These are phyloP conservation scores for Zelopaecilomyces penicillatus DNA, from an alignment of 2,329 filamentous ascomycete species.

Conservation along the genomic window DNA sequence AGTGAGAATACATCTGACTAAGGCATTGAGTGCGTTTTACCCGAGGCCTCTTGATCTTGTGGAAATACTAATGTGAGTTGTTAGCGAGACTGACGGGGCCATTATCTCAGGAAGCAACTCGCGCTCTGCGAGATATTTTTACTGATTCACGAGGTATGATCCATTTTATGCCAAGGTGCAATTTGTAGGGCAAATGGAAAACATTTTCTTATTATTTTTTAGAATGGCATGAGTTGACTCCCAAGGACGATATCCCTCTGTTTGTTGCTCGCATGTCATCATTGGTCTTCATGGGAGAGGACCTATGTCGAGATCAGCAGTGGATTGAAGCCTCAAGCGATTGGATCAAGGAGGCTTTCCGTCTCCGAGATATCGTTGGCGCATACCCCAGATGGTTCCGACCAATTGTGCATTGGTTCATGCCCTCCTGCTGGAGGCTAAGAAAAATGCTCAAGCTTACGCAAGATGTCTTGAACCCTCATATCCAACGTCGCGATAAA, in stretches of 20 bases:
- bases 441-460: constrained; percentile 6
- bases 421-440: constrained; percentile 9
- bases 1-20: constrained; percentile 3
- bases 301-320: constrained; percentile 12
- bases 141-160: neutral
- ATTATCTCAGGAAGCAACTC: neutral
- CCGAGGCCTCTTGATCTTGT: neutral
- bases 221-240: constrained; percentile 12
- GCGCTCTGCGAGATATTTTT: neutral
- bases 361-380: constrained; percentile 1
- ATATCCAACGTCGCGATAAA: constrained; percentile 8
- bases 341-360: constrained; percentile 5
- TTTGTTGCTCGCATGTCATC: constrained; percentile 13
- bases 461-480: constrained; percentile 5
- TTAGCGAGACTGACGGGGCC: neutral
- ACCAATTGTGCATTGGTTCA: constrained; percentile 12
- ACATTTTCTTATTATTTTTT: neutral
- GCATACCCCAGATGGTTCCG: constrained; percentile 11
- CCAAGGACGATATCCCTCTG: constrained; percentile 3
- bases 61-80: neutral
- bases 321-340: constrained; percentile 12
- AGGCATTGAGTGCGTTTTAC: constrained; percentile 1
- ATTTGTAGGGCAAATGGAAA: neutral
- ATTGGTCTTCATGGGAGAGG: constrained; percentile 13
- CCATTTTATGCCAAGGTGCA: neutral